Base-by-base conservation (phyloP, 2,329 filamentous ascomycete species). In the Raffaelea arxii region DNA sequence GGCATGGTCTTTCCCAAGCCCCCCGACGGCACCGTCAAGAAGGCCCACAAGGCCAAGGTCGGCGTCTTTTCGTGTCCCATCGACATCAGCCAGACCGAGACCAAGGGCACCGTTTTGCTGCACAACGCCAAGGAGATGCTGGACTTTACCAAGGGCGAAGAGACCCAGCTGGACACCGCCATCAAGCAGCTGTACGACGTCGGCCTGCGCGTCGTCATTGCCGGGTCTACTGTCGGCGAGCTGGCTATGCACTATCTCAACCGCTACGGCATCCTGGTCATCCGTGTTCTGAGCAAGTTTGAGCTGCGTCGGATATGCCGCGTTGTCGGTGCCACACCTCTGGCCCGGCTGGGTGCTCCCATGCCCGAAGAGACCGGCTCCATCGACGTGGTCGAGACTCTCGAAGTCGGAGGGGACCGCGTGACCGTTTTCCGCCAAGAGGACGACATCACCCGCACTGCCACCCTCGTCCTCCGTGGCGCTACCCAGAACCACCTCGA, bases 341-440 rank as follows among this genome's bases (percentile, higher is more conserved):
- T 98, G 52, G 94, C 94, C 45, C 84, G 92, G 58, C 75, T 98
- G 41, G 92, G 92, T 54, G 92, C 94, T 16, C 92, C 92, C 39
- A 98, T 98, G 92, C 92, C 94, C n/a, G 92, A 98, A 57, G 92
- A 98, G 75, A 97, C 95, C 90, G 92, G 92, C 54, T 84, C 70
- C 58, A 81, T 98, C 53, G 92, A 98, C 63, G 67, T 98, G 48
- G 92, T 98, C 25, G 92, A 98, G 76, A 97, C 94, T 2, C 77
- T 94, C 39, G 92, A 98, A 69, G 97, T 98, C 63, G 92, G 92
- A 54, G 92, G 92, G 57, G 92, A 98, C 72, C 85, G 92, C 51
- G 94, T 98, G 49, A 98, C 92, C 37, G 91, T 98, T 49, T 98
- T 98, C 79, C 78, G 94, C 59, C 92, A 98, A 74, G 92, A 98